Percentiles rank a stretch among this genome's conserved stretches.
Evolutionary conservation across 306 rosid species (phyloP).

Genomic region (Oemleria cerasiformis): DNA sequence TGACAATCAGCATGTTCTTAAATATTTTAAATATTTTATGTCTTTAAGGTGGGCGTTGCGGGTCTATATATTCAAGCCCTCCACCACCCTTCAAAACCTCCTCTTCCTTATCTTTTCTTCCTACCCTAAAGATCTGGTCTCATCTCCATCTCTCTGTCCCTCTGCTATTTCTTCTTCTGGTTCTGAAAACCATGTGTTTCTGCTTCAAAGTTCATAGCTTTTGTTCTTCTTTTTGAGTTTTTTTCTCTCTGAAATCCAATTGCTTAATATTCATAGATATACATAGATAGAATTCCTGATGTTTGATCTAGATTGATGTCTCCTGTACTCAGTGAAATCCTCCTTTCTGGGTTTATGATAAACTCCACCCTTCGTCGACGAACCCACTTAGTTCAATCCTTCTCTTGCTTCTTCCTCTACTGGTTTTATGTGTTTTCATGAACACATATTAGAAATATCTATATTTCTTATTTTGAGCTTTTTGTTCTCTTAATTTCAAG

Average conservation of each 20-base stretch:
- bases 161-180: conserved; percentile 19
- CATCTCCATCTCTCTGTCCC: neutral
- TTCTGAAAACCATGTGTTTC: conserved; percentile 7
- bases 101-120: conserved; percentile 40
- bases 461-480: neutral
- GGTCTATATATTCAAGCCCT: conserved; percentile 51
- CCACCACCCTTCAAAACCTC: conserved; percentile 51
- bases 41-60: conserved; percentile 21
- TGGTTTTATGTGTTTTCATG: conserved; percentile 83
- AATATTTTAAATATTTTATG: conserved; percentile 23
- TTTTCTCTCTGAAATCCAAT: neutral
- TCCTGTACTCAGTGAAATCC: conserved; percentile 64
- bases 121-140: conserved; percentile 17
- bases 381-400: conserved; percentile 78
- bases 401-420: conserved; percentile 92
- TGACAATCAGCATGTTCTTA: conserved; percentile 2
- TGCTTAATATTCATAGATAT: conserved; percentile 23
- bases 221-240: neutral
- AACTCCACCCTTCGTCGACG: conserved; percentile 68
- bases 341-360: conserved; percentile 62
- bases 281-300: conserved; percentile 24
- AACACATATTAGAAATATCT: conserved; percentile 9
- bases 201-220: neutral
- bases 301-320: conserved; percentile 44
- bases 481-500: neutral